phyloP scores from a whole-genome alignment of 139 green algal species.

The Chlorella sp. region DNA sequence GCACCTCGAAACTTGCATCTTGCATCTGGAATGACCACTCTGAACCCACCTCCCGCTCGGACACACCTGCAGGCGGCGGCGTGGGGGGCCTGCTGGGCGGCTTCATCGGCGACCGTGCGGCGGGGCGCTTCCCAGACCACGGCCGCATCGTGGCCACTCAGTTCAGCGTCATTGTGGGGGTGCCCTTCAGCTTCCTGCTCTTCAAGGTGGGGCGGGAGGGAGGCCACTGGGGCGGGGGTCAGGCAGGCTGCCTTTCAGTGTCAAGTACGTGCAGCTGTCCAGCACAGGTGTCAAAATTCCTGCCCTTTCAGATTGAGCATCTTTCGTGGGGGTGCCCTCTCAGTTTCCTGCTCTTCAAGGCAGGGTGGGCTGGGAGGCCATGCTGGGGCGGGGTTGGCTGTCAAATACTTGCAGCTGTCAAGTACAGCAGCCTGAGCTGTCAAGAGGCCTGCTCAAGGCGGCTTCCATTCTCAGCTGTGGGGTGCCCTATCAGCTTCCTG shows the following conservation, averaged over 20 bases:
- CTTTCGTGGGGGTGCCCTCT: constrained; percentile 45
- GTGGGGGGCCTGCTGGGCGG: constrained; percentile 72
- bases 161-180: constrained; percentile 62
- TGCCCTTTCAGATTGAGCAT: constrained; percentile 70
- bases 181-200: constrained; percentile 48
- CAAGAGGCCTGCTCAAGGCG: no score
- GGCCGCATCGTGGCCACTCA: constrained; percentile 71
- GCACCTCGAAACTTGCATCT: no score
- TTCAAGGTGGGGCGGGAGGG: constrained; percentile 28
- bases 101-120: constrained; percentile 68
- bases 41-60: no score
- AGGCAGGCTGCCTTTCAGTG: no score
- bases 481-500: constrained; percentile 43
- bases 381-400: no score
- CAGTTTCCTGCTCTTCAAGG: constrained; percentile 46
- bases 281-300: constrained; percentile 10
- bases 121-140: constrained; percentile 57
- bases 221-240: no score
- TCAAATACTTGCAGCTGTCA: no score
- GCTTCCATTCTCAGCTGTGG: constrained; percentile 64
- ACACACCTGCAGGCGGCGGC: neutral
- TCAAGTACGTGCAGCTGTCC: no score
- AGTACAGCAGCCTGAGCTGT: no score
- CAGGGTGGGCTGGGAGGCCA: neutral
- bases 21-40: no score